Evolutionary conservation across 2,329 filamentous ascomycete species (phyloP), one percentile per base, ranked within the genome.

Genomic region (Colletotrichum trifolii): DNA sequence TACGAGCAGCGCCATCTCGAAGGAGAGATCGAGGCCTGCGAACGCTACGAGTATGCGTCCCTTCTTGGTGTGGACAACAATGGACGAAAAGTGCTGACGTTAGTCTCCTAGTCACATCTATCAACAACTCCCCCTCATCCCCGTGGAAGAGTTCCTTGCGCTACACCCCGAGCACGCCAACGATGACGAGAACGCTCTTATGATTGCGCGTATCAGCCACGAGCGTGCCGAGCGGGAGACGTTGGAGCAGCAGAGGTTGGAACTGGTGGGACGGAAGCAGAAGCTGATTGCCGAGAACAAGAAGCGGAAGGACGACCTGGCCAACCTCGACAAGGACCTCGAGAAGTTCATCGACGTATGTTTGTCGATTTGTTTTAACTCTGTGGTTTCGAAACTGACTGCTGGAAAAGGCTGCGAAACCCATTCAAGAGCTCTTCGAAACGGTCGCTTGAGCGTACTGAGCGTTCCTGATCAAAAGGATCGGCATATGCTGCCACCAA

Each of bases 1-100:
- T 99, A 99, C 74, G 95, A 99, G 78, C 94, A 98, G 80, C 85
- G 93, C 59, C 94, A 97, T 77, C 81, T 99, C 59, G 89, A 92
- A 69, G 92, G 92, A 53, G 96, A 99, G 79, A 98, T 99, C 67
- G 83, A 87, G 1, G 93, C 92, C 8, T 98, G 96, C 76, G 92
- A 97, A 75, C 91, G 90, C 55, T 97, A 96, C 72, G 92, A 97
- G 93, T 97, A 81, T 67, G 92, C 86, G 3, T 11, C 42, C 15
- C n/a, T 25, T 2, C 6, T 15, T 3, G 2, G n/a, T 12, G 5
- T 12, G 4, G 39, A 12, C 8, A 8, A 45, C 17, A 6, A 39
- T 3, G 15, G 6, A 13, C 25, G 34, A 62, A 34, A 64, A 71
- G 70, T 74, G 68, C 36, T 66, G 39, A 65, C 39, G 40, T 62